A percentile compares a stretch with the other conserved stretches of the same genome.
Conservation (phyloP, 1,284 basidiomycete genomes). For the Tilletia setariae region DNA sequence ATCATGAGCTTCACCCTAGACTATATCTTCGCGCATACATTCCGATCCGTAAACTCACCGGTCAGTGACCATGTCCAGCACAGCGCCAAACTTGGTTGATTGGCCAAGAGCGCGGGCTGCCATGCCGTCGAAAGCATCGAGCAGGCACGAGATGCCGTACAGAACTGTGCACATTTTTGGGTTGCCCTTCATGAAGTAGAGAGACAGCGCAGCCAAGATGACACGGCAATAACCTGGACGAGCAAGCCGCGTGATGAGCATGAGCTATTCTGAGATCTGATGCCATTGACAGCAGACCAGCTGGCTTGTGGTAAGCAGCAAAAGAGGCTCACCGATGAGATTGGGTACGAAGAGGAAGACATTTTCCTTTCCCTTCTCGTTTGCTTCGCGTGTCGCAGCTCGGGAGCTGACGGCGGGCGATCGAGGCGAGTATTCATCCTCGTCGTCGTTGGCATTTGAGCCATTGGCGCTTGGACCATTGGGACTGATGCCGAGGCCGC, state of each 20-base stretch:
- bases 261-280: background rate
- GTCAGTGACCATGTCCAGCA: constrained; percentile 99
- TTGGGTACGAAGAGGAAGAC: constrained; percentile 80
- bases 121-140: constrained; percentile 93
- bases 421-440: background rate
- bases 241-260: background rate
- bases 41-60: constrained; percentile 62
- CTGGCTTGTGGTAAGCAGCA: background rate
- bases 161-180: constrained; percentile 87
- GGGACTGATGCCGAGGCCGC: background rate
- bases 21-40: background rate
- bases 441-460: background rate
- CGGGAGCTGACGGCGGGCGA: constrained; percentile 8
- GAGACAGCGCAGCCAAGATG: constrained; percentile 80
- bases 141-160: constrained; percentile 85
- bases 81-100: constrained; percentile 90
- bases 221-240: constrained; percentile 80
- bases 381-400: background rate
- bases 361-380: constrained; percentile 37
- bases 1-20: too few species aligned
- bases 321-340: constrained; percentile 65
- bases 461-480: background rate
- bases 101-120: constrained; percentile 86
- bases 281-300: background rate
- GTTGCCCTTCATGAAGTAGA: constrained; percentile 78